Percentiles rank a stretch among this genome's conserved stretches.
phyloP scores from a whole-genome alignment of 139 green algal species.

The Picochlorum sp. region DNA sequence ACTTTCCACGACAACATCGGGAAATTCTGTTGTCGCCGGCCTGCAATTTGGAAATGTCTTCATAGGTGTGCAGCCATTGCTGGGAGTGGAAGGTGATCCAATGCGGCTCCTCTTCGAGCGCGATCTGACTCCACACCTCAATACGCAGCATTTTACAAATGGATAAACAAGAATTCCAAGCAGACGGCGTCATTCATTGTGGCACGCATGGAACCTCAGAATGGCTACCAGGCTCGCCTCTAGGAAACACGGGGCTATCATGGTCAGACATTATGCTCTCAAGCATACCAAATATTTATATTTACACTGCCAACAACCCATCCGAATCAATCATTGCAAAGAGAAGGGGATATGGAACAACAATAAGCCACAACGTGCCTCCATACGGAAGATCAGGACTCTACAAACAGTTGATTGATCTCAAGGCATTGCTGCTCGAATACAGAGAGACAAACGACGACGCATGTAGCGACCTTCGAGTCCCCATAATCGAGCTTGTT shows the following conservation, averaged over 20 bases:
- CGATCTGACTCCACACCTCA: conserved; percentile 95
- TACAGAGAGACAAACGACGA: conserved; percentile 54
- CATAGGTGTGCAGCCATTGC: conserved; percentile 84
- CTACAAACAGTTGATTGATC: conserved; percentile 87
- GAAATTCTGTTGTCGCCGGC: conserved; percentile 44
- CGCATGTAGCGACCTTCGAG: conserved; percentile 29
- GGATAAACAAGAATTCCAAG: conserved; percentile 63
- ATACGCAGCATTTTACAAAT: conserved; percentile 95
- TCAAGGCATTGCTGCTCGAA: conserved; percentile 74
- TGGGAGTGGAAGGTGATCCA: conserved; percentile 94
- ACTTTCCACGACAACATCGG: conserved; percentile 40
- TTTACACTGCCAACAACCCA: conserved; percentile 93
- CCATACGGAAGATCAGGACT: conserved; percentile 89
- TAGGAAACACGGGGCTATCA: conserved; percentile 74
- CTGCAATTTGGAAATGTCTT: conserved; percentile 88
- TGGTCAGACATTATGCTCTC: conserved; percentile 74
- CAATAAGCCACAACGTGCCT: conserved; percentile 92
- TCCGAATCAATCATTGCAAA: conserved; percentile 93
- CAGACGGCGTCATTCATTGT: conserved; percentile 89
- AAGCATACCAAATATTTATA: conserved; percentile 87
- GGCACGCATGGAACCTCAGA: conserved; percentile 98
- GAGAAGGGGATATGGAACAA: conserved; percentile 88
- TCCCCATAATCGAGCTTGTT: conserved; percentile 46
- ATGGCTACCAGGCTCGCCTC: conserved; percentile 86
- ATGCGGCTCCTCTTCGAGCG: conserved; percentile 97